Base-by-base conservation (phyloP, 768 basidiomycete genomes). In the Suillus variegatus region DNA sequence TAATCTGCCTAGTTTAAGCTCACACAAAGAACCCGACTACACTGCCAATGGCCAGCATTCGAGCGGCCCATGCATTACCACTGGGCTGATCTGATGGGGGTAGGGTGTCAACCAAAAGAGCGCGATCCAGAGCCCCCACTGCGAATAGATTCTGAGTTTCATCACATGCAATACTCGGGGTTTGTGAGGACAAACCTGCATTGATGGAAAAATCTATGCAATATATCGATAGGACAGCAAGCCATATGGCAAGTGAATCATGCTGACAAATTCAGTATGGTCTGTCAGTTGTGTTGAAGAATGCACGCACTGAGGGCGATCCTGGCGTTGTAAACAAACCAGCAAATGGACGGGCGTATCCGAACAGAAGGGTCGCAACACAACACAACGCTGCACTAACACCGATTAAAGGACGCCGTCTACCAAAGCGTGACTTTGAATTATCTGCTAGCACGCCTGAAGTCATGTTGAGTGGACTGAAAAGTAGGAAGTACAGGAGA, bases 41-140 rank as follows among this genome's bases (percentile, higher is more conserved):
- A 63, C 92, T 88, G 13, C 96, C 96, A 35, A 95, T 71, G 1
- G 93, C 93, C 54, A 92, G 79, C 94, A 97, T 96, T n/a, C 91
- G 81, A 0, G 93, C 94, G 0, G 94, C 96, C 96, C 96, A 99
- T 0, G 96, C 96, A 73, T 96, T 97, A 1, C 92, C 95, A 10
- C 85, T 80, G 7, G 95, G 88, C 75, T 99, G 96, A 32, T 86
- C 81, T 1, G 84, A 74, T 0, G 91, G 79, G 0, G 94, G 90
- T 5, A 97, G 76, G 0, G 85, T 91, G 73, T 99, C 96, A 0
- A 99, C 93, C 9, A 98, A 81, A 12, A 97, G 84, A 0, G 95
- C 93, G 57, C 96, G 91, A 74, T 97, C 94, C 22, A 94, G 87
- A 0, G 95, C 93, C 81, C 92, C 91, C 3, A 96, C 94, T 90